These are phyloP conservation scores for Trichoderma gamsii DNA, from an alignment of 495 filamentous ascomycete species.

Conservation along the genomic window DNA sequence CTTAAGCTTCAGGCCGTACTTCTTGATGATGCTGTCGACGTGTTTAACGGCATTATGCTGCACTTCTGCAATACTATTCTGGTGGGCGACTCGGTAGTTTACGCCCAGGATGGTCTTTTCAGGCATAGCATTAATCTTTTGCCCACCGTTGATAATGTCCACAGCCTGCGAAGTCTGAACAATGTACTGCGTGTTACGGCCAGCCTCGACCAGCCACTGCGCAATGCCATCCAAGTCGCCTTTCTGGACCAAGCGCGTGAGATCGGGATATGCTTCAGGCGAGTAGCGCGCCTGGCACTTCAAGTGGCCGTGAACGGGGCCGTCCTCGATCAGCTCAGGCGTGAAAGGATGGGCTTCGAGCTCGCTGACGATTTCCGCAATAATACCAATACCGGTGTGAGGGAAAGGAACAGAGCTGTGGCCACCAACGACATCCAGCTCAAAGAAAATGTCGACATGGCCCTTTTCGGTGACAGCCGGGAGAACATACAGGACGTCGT, in stretches of 20 bases:
- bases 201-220: slow-evolving; percentile 33
- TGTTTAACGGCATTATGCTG: slow-evolving; percentile 45
- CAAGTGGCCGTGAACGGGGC: slow-evolving; percentile 54
- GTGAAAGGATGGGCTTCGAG: slow-evolving; percentile 61
- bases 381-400: slow-evolving; percentile 66
- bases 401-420: slow-evolving; percentile 62
- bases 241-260: slow-evolving; percentile 39
- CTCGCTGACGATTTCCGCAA: slow-evolving; percentile 57
- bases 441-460: slow-evolving; percentile 53
- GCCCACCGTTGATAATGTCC: slow-evolving; percentile 58
- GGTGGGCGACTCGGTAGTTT: slow-evolving; percentile 66
- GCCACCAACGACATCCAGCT: slow-evolving; percentile 57
- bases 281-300: slow-evolving; percentile 55
- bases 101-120: slow-evolving; percentile 56
- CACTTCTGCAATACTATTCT: slow-evolving; percentile 50
- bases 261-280: slow-evolving; percentile 38
- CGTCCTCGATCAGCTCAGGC: slow-evolving; percentile 50
- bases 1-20: slow-evolving; percentile 51
- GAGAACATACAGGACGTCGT: slow-evolving; percentile 50
- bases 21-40: slow-evolving; percentile 47
- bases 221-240: slow-evolving; percentile 26
- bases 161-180: slow-evolving; percentile 42
- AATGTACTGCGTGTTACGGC: slow-evolving; percentile 34
- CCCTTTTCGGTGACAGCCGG: slow-evolving; percentile 68
- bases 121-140: slow-evolving; percentile 65